Conservation (phyloP, 805 yeast species). For the Wickerhamiella kurtzmanii region DNA sequence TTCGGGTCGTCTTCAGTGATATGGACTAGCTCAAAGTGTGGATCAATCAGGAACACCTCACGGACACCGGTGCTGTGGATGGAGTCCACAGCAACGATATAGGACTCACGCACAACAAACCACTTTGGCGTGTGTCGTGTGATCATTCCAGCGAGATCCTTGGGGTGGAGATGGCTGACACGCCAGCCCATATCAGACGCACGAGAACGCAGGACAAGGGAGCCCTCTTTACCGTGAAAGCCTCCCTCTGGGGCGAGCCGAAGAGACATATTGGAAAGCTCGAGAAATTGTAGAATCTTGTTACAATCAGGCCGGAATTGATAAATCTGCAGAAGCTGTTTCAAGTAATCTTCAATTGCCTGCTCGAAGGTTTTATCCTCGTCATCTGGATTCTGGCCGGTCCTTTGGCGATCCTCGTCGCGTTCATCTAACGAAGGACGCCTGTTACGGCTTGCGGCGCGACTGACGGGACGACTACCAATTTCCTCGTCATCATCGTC, state of each 20-base stretch:
- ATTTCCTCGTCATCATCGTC: slow-evolving; percentile 5
- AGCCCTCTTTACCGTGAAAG: slow-evolving; percentile 81
- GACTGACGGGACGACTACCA: not conserved
- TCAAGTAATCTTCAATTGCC: slow-evolving; percentile 52
- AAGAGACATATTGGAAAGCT: slow-evolving; percentile 77
- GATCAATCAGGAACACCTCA: slow-evolving; percentile 85
- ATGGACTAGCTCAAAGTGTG: slow-evolving; percentile 41
- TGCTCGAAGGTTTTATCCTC: slow-evolving; percentile 10
- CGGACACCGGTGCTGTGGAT: slow-evolving; percentile 75
- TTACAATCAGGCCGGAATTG: slow-evolving; percentile 71
- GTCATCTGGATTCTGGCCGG: not conserved
- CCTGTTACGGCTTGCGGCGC: no score
- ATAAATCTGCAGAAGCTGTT: slow-evolving; percentile 42
- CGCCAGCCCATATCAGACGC: slow-evolving; percentile 92
- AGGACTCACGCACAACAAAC: slow-evolving; percentile 77
- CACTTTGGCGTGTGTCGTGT: slow-evolving; percentile 84
- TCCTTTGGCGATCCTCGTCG: not conserved
- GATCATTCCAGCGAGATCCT: slow-evolving; percentile 76
- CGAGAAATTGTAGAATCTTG: slow-evolving; percentile 72
- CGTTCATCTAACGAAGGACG: not conserved
- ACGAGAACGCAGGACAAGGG: slow-evolving; percentile 61
- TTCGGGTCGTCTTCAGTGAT: slow-evolving; percentile 10
- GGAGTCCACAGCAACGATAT: slow-evolving; percentile 72
- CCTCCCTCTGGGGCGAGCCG: slow-evolving; percentile 70
- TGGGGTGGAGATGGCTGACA: slow-evolving; percentile 71